A percentile compares a stretch with the other conserved stretches of the same genome.
These are phyloP conservation scores for Tetrapisispora phaffii DNA, from an alignment of 805 yeast species.

Conservation along the genomic window DNA sequence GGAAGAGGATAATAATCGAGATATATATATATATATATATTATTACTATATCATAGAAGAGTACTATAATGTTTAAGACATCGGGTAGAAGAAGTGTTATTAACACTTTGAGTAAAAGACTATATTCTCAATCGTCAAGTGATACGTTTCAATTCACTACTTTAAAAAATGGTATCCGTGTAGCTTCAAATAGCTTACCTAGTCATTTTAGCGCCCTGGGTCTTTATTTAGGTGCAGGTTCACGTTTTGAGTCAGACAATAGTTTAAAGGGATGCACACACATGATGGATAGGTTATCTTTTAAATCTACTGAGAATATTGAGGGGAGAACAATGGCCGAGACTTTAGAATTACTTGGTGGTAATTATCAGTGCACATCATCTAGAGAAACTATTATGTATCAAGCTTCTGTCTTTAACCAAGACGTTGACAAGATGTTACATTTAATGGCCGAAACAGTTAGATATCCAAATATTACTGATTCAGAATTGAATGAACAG, in stretches of 20 bases:
- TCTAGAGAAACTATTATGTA: slow-evolving; percentile 87
- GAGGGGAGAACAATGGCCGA: slow-evolving; percentile 65
- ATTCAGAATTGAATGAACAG: slow-evolving; percentile 66
- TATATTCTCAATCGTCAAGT: slow-evolving; percentile 17
- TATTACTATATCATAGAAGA: not conserved
- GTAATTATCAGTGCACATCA: slow-evolving; percentile 87
- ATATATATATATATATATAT: not conserved
- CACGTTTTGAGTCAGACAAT: slow-evolving; percentile 58
- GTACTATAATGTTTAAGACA: not conserved
- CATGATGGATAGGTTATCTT: slow-evolving; percentile 76
- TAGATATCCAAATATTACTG: slow-evolving; percentile 54
- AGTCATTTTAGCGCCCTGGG: slow-evolving; percentile 91
- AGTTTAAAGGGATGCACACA: slow-evolving; percentile 68
- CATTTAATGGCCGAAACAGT: slow-evolving; percentile 70
- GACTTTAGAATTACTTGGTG: slow-evolving; percentile 71
- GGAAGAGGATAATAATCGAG: not conserved
- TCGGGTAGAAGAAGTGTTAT: not conserved
- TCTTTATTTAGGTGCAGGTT: slow-evolving; percentile 81
- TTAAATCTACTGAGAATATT: slow-evolving; percentile 52
- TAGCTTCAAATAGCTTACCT: slow-evolving; percentile 77
- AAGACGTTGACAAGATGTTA: slow-evolving; percentile 73
- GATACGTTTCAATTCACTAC: slow-evolving; percentile 24
- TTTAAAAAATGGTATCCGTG: slow-evolving; percentile 66
- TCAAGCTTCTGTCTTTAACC: slow-evolving; percentile 89
- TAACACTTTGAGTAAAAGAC: slow-evolving; percentile 3